A percentile compares a stretch with the other conserved stretches of the same genome.
phyloP scores from a whole-genome alignment of 2,329 filamentous ascomycete species.

The Fusarium citri region DNA sequence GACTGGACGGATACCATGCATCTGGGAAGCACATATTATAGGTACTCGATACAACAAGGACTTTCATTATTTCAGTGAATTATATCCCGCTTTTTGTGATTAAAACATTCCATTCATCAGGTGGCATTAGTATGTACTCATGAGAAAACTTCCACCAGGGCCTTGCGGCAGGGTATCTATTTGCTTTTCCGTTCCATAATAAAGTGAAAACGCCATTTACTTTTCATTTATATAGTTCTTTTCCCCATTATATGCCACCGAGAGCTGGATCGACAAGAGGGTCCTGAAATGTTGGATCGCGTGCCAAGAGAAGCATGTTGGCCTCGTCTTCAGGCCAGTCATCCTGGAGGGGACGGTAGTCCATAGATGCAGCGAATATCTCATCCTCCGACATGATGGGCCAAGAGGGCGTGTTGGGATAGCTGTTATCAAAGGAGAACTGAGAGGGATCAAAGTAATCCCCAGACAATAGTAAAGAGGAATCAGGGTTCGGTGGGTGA shows the following conservation, averaged over 20 bases:
- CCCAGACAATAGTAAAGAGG: conserved; percentile 41
- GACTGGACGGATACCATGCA: conserved; percentile 27
- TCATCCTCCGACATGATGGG: conserved; percentile 45
- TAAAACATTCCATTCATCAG: conserved; percentile 24
- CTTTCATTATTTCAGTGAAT: conserved; percentile 1
- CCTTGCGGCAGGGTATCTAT: conserved; percentile 44
- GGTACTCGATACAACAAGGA: not conserved
- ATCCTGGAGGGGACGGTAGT: conserved; percentile 50
- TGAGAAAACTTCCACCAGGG: conserved; percentile 10
- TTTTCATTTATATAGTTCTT: not conserved
- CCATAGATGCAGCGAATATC: conserved; percentile 52
- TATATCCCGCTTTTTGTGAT: conserved; percentile 7
- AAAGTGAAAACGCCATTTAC: conserved; percentile 14
- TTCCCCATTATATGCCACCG: conserved; percentile 19
- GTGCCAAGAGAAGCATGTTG: conserved; percentile 56
- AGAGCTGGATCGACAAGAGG: conserved; percentile 51
- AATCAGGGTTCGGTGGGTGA: conserved; percentile 36
- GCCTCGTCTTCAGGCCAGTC: conserved; percentile 60
- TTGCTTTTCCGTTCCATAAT: conserved; percentile 21
- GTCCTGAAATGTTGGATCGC: conserved; percentile 44
- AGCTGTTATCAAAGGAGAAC: conserved; percentile 37
- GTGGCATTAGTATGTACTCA: not conserved
- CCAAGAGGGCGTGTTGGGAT: conserved; percentile 40
- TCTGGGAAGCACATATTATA: conserved; percentile 1
- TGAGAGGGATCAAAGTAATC: conserved; percentile 36